Conservation (phyloP, 2,329 filamentous ascomycete genomes). For the Stagonosporopsis vannaccii region DNA sequence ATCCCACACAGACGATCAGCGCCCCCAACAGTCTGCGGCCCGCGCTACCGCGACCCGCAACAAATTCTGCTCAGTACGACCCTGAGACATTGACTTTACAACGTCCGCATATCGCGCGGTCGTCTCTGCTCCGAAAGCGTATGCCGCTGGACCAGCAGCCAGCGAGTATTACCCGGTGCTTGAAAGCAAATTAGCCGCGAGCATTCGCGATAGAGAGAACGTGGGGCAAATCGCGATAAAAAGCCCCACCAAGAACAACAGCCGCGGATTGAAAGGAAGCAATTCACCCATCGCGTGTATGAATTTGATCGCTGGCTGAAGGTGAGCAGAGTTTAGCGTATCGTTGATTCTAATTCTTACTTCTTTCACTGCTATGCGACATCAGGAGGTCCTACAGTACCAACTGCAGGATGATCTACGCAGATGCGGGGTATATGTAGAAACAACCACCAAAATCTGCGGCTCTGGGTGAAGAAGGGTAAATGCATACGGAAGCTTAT, state of each 20-base stretch:
- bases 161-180: conserved; percentile 18
- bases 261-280: conserved; percentile 5
- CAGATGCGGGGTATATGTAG: conserved; percentile 13
- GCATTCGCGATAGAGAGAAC: conserved; percentile 1
- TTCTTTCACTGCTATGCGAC: neutral
- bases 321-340: neutral
- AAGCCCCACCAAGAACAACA: conserved; percentile 16
- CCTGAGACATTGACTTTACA: conserved; percentile 2
- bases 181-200: conserved; percentile 12
- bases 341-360: neutral
- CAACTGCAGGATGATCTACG: conserved; percentile 1
- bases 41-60: neutral
- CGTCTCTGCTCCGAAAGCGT: conserved; percentile 3
- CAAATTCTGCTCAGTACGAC: neutral
- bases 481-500: conserved; percentile 28
- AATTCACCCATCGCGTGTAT: neutral
- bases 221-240: conserved; percentile 11
- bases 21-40: neutral
- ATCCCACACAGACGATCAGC: neutral
- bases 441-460: neutral
- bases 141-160: neutral
- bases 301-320: neutral
- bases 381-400: neutral
- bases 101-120: conserved; percentile 1
- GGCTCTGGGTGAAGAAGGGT: conserved; percentile 23